These are phyloP conservation scores for Talaromyces sp. DNA, from an alignment of 2,329 filamentous ascomycete species.

Conservation along the genomic window DNA sequence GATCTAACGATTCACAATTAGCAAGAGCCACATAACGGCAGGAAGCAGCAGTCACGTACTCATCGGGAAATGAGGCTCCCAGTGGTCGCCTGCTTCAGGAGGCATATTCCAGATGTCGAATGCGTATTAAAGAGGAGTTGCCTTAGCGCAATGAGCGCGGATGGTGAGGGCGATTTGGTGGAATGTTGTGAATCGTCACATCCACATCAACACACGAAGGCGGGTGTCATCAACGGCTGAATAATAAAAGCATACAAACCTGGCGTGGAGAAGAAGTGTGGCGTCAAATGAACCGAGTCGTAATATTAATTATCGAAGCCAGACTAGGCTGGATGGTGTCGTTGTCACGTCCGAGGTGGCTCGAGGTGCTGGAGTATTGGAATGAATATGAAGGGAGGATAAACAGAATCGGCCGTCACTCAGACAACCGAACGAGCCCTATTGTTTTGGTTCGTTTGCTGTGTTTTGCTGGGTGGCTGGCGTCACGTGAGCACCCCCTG, in stretches of 20 bases:
- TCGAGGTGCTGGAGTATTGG: constrained; percentile 21
- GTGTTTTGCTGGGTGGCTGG: constrained; percentile 23
- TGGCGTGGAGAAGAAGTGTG: constrained; percentile 6
- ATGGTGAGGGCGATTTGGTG: constrained; percentile 26
- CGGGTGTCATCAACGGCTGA: constrained; percentile 17
- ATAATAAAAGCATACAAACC: constrained; percentile 13
- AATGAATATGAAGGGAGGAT: constrained; percentile 30
- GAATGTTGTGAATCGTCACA: constrained; percentile 32
- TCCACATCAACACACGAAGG: constrained; percentile 27
- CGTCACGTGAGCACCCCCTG: constrained; percentile 32
- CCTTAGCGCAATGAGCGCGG: constrained; percentile 12
- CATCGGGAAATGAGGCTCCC: constrained; percentile 22
- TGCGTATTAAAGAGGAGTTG: constrained; percentile 8
- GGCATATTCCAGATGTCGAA: constrained; percentile 28
- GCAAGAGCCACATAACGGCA: constrained; percentile 14
- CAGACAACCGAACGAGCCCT: constrained; percentile 36
- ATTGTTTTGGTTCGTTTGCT: constrained; percentile 29
- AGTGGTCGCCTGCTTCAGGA: constrained; percentile 35
- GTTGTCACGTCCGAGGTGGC: constrained; percentile 24
- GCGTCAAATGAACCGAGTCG: neutral
- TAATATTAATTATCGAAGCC: constrained; percentile 15
- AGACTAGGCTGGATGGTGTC: constrained; percentile 22
- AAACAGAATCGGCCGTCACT: constrained; percentile 44
- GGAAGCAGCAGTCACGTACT: constrained; percentile 21
- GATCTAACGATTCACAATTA: constrained; percentile 28